Base-by-base conservation (phyloP, 2,329 filamentous ascomycete species). In the Ophiostoma sp. region DNA sequence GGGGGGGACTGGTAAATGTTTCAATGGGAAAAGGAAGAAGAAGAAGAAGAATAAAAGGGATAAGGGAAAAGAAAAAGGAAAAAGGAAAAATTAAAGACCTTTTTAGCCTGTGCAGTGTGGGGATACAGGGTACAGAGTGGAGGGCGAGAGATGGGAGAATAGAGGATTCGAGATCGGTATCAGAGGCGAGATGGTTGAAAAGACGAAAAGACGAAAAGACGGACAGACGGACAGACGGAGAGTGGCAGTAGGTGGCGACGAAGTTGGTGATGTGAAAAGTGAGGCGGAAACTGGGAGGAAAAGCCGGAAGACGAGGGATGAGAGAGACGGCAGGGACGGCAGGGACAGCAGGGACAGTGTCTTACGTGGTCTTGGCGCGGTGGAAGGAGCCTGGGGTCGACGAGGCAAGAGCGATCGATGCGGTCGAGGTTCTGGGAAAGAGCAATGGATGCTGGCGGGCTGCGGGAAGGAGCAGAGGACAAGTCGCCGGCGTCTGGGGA, bases 41-140 rank as follows among this genome's bases (percentile, higher is more conserved):
- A n/a, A 18, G 55, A 60, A 60, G 27, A 60, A 60, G 55, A 60
- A 2, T 18, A 55, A 27, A 27, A n/a, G n/a, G n/a, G n/a, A n/a
- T n/a, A n/a, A n/a, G 1, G 5, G 27, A 40, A 9, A 18, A 41
- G 14, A 9, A 62, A 9, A 55, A 27, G 27, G 18, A 18, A 52
- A 52, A 52, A 52, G 9, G 18, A 9, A 27, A 55, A 55, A 55
- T 55, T 11, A 55, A 55, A 14, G 16, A 67, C 41, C 60, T 14
- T 38, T 52, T 40, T 38, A 40, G 38, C 36, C 58, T 40, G 58
- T 62, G 58, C 44, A 38, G 55, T 60, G 63, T 63, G 67, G 64
- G 62, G 52, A 65, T 45, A 38, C 55, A 62, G 42, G 47, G 27
- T 38, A 64, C 40, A 49, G 49, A 44, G 40, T 55, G 66, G 63